Evolutionary conservation across 2,329 filamentous ascomycete species (phyloP), one percentile per base, ranked within the genome.

Genomic region (Stemphylium beticola): DNA sequence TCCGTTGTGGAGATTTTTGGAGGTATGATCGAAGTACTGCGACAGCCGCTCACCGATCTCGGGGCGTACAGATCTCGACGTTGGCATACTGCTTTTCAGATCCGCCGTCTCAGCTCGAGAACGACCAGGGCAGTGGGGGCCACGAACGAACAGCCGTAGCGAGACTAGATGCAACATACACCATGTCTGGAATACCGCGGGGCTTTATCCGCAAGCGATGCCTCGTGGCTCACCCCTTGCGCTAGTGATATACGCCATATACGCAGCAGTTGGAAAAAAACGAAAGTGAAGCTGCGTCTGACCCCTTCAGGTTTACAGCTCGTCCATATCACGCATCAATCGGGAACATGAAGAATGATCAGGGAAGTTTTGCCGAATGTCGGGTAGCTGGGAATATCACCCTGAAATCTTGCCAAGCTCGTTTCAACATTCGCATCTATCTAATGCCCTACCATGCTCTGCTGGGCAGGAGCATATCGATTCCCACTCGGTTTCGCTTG

Each of bases 401-500:
- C 4, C 7, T 12, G 5, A 12, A 37, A 5, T 9, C 29, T 12
- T 36, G 22, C n/a, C 22, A 42, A 17, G 22, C 38, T 37, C 5
- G 8, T 31, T 15, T 18, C 14, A 6, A 8, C n/a, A 20, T n/a
- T 20, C 8, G 18, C 31, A n/a, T 33, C 2, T 20, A 5, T 14
- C 31, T 49, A 66, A 34, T 67, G 61, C 1, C 64, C 57, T n/a
- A 63, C 62, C 55, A 57, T 46, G 2, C 49, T 46, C 45, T 62
- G 58, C 11, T 34, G 24, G 18, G 37, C 26, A 47, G 36, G 2
- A 48, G 64, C 69, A 52, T 77, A 79, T 49, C 76, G 64, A 9
- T 55, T 53, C 5, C 76, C 77, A 18, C 51, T 49, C 3, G 73
- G 65, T 60, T 81, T 83, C 0, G 81, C 83, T 5, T 49, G 45